Percentiles rank a stretch among this genome's conserved stretches.
phyloP scores from a whole-genome alignment of 1,284 basidiomycete species.

The Meira miltonrushii region DNA sequence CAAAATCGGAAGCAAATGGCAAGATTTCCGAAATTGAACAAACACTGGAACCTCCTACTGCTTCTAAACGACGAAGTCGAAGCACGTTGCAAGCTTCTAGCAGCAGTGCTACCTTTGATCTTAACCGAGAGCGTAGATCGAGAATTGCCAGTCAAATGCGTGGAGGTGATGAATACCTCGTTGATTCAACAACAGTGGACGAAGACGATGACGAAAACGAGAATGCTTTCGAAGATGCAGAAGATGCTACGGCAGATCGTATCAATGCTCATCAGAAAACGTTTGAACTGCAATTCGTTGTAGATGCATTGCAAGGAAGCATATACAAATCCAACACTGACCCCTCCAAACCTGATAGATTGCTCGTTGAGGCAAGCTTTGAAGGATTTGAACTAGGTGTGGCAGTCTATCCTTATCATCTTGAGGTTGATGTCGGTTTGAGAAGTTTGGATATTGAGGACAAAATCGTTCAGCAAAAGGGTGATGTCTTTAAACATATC shows the following conservation, averaged over 20 bases:
- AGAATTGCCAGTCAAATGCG: conserved; percentile 40
- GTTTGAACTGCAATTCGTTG: conserved; percentile 84
- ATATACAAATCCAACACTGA: conserved; percentile 65
- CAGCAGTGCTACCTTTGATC: conserved; percentile 22
- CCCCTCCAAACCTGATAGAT: conserved; percentile 62
- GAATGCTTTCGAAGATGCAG: conserved; percentile 40
- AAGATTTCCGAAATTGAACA: neutral
- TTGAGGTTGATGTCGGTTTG: conserved; percentile 80
- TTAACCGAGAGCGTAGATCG: conserved; percentile 35
- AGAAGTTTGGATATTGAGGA: conserved; percentile 60
- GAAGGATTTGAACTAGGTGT: conserved; percentile 63
- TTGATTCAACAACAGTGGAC: conserved; percentile 17
- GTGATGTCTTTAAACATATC: conserved; percentile 59
- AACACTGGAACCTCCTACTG: neutral
- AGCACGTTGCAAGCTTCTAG: neutral
- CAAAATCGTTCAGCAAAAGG: conserved; percentile 63
- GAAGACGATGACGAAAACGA: conserved; percentile 39
- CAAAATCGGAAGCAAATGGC: neutral
- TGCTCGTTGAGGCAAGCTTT: conserved; percentile 74
- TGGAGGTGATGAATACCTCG: conserved; percentile 33
- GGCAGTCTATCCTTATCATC: conserved; percentile 57
- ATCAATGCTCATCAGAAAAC: conserved; percentile 69
- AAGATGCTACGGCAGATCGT: conserved; percentile 49
- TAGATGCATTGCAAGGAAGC: conserved; percentile 77
- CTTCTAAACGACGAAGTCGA: neutral